phyloP scores from a whole-genome alignment of 208 protist species.

The Leishmania turanica region DNA sequence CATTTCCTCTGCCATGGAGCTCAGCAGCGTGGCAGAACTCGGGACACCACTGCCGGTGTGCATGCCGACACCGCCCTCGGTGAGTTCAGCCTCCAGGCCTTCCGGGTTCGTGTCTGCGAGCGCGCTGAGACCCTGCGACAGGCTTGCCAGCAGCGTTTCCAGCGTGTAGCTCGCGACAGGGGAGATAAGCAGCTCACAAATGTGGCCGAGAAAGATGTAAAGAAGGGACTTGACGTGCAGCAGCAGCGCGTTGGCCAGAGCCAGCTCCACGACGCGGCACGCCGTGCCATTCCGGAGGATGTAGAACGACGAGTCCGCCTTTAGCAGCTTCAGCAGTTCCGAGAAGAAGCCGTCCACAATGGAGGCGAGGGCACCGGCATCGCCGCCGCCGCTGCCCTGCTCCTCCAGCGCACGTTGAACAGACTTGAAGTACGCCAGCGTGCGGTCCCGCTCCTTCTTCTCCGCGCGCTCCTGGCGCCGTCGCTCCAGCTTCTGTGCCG shows the following conservation, averaged over 20 bases:
- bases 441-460: slow-evolving; percentile 90
- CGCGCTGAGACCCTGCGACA: slow-evolving; percentile 69
- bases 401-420: slow-evolving; percentile 76
- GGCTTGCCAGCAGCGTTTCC: slow-evolving; percentile 72
- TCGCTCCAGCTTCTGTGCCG: slow-evolving; percentile 64
- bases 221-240: slow-evolving; percentile 88
- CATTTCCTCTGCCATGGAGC: slow-evolving; percentile 68
- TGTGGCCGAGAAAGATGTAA: slow-evolving; percentile 82
- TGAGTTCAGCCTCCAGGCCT: slow-evolving; percentile 59
- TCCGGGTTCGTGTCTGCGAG: slow-evolving; percentile 44
- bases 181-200: slow-evolving; percentile 66
- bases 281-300: slow-evolving; percentile 81
- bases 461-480: slow-evolving; percentile 75
- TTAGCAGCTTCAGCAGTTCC: slow-evolving; percentile 84
- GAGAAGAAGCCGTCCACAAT: slow-evolving; percentile 91
- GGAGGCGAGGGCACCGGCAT: slow-evolving; percentile 51
- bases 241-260: slow-evolving; percentile 68
- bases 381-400: slow-evolving; percentile 51
- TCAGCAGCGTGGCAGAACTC: slow-evolving; percentile 76
- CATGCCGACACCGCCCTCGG: slow-evolving; percentile 56
- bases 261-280: slow-evolving; percentile 86
- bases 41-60: slow-evolving; percentile 84
- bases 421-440: slow-evolving; percentile 82
- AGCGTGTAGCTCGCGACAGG: slow-evolving; percentile 87
- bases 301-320: slow-evolving; percentile 67